Conservation (phyloP, 805 yeast species). For the Kuraishia ogatae region DNA sequence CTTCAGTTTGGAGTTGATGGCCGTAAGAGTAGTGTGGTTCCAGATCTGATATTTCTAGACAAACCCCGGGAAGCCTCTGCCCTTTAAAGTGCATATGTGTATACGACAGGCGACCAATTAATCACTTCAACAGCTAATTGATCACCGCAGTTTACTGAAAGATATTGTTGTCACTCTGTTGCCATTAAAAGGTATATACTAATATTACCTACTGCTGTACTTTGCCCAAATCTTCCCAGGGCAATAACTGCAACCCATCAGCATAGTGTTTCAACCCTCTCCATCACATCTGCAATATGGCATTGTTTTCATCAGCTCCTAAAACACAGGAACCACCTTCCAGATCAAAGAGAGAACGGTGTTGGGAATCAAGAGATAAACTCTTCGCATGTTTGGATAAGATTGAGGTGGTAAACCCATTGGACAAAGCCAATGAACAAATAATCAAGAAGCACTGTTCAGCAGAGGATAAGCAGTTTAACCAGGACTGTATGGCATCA, state of each 20-base stretch:
- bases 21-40: background rate
- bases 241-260: background rate
- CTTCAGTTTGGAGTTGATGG: no score
- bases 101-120: no score
- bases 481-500: constrained; percentile 69
- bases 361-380: constrained; percentile 87
- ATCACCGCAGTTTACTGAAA: no score
- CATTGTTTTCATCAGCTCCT: constrained; percentile 32
- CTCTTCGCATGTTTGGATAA: constrained; percentile 70
- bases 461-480: constrained; percentile 45
- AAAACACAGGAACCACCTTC: constrained; percentile 32
- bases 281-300: constrained; percentile 30
- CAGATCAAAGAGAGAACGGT: constrained; percentile 59
- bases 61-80: background rate
- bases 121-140: no score
- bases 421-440: constrained; percentile 39
- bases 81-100: background rate
- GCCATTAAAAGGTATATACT: no score
- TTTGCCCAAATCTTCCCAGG: no score
- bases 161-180: no score
- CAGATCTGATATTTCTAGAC: background rate
- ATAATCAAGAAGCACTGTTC: constrained; percentile 52
- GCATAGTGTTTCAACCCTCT: constrained; percentile 1
- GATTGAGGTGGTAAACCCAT: constrained; percentile 60
- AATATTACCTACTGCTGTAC: no score